Evolutionary conservation across 2,329 filamentous ascomycete species (phyloP).

Genomic region (Rhinocladiella similis): DNA sequence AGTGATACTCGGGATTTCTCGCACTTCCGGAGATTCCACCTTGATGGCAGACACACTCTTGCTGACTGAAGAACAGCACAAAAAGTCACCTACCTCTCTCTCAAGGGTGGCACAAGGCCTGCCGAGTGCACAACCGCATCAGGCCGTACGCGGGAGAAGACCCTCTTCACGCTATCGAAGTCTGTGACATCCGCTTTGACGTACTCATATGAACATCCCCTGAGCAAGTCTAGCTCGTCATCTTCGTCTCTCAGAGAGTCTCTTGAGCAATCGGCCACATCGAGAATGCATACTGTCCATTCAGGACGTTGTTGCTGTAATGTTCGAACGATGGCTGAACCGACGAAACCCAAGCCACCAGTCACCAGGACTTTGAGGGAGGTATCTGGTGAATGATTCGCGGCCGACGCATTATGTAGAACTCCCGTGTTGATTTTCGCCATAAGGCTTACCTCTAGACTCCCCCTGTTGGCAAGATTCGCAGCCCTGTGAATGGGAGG

Average conservation of each 20-base stretch:
- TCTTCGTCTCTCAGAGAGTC: background rate
- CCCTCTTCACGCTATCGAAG: constrained; percentile 30
- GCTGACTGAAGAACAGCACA: background rate
- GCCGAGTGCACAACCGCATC: constrained; percentile 57
- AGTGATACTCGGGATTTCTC: too few species aligned
- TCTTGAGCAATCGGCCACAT: constrained; percentile 28
- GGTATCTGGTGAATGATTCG: background rate
- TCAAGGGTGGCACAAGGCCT: constrained; percentile 44
- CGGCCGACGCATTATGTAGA: background rate
- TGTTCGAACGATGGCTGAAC: constrained; percentile 39
- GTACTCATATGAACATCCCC: constrained; percentile 14
- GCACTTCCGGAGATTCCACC: too few species aligned
- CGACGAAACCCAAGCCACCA: constrained; percentile 43
- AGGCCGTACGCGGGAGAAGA: constrained; percentile 44
- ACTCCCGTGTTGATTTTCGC: background rate
- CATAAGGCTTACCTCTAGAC: background rate
- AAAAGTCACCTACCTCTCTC: constrained; percentile 32
- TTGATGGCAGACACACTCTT: background rate
- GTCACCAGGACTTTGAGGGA: constrained; percentile 35
- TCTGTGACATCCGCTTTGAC: constrained; percentile 36
- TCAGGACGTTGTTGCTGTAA: constrained; percentile 38
- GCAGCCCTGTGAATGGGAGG: too few species aligned
- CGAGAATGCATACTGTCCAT: constrained; percentile 40
- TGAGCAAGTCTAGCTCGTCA: constrained; percentile 9
- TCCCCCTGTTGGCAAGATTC: too few species aligned